phyloP scores from a whole-genome alignment of 768 basidiomycete genomes.

The Trametes cingulata region DNA sequence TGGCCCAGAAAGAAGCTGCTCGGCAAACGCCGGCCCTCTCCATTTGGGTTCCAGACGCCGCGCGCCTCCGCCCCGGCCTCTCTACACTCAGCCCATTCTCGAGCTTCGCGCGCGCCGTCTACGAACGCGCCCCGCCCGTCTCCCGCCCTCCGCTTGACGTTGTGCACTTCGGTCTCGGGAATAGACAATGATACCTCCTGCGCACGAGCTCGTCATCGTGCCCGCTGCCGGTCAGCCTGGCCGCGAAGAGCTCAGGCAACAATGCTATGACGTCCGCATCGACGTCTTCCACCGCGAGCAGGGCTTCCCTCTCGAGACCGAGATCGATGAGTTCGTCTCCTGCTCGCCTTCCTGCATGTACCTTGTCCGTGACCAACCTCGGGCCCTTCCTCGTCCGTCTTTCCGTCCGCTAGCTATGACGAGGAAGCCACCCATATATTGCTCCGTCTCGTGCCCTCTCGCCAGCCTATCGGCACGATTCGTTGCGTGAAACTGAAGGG shows the following conservation, averaged over 20 bases:
- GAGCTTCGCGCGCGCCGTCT: conserved; percentile 6
- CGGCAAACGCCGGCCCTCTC: conserved; percentile 15
- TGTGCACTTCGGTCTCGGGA: not conserved
- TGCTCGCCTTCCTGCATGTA: conserved; percentile 7
- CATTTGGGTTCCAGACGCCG: conserved; percentile 3
- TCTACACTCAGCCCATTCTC: not conserved
- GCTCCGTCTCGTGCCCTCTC: conserved; percentile 62
- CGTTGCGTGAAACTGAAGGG: conserved; percentile 43
- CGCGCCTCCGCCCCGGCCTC: not conserved
- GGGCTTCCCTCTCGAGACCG: conserved; percentile 69
- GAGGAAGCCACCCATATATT: conserved; percentile 68
- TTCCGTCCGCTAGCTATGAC: conserved; percentile 50
- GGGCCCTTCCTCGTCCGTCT: conserved; percentile 11
- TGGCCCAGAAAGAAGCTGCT: conserved; percentile 5
- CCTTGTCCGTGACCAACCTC: not conserved
- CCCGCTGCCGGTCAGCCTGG: conserved; percentile 37
- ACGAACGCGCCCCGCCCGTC: conserved; percentile 1
- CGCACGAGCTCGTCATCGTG: conserved; percentile 60
- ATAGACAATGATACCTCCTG: conserved; percentile 24
- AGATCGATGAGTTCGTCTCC: conserved; percentile 67
- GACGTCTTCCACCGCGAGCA: conserved; percentile 67
- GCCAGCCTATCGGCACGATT: conserved; percentile 70
- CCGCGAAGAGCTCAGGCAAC: conserved; percentile 52
- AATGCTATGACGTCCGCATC: conserved; percentile 65
- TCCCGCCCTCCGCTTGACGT: not conserved